Evolutionary conservation across 2,329 filamentous ascomycete genomes (phyloP).

Genomic region (Emericellopsis atlantica): DNA sequence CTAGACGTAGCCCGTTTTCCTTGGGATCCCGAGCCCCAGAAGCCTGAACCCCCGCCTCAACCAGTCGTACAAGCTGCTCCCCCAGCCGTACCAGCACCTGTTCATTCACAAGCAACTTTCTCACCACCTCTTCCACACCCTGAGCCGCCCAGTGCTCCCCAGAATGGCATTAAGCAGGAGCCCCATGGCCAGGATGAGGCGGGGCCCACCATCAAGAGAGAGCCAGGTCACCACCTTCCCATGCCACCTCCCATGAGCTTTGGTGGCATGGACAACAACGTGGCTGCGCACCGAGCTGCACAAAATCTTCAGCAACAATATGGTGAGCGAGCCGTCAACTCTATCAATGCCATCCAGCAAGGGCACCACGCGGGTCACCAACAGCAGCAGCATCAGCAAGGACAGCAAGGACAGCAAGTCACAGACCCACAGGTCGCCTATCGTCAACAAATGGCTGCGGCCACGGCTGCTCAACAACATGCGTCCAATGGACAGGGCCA

Average conservation of each 20-base stretch:
- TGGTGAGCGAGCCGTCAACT: slow-evolving; percentile 50
- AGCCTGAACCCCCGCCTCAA: slow-evolving; percentile 26
- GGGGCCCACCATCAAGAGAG: slow-evolving; percentile 28
- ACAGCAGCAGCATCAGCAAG: slow-evolving; percentile 7
- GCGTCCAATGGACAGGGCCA: slow-evolving; percentile 8
- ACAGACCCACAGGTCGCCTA: slow-evolving; percentile 13
- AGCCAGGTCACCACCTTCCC: slow-evolving; percentile 16
- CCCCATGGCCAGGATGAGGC: slow-evolving; percentile 33
- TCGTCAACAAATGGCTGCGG: slow-evolving; percentile 16
- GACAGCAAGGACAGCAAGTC: slow-evolving; percentile 9
- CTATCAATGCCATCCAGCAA: slow-evolving; percentile 40
- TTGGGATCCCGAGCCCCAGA: slow-evolving; percentile 81
- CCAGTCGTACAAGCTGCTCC: slow-evolving; percentile 11
- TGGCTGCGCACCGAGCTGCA: slow-evolving; percentile 41
- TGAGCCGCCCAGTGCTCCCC: slow-evolving; percentile 10
- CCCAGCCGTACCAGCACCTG: slow-evolving; percentile 8
- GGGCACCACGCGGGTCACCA: slow-evolving; percentile 12
- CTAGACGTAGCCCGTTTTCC: slow-evolving; percentile 81
- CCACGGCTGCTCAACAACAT: slow-evolving; percentile 18
- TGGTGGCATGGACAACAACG: slow-evolving; percentile 19
- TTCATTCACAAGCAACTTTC: slow-evolving; percentile 18
- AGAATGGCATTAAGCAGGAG: slow-evolving; percentile 30
- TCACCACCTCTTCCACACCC: slow-evolving; percentile 17
- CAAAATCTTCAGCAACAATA: slow-evolving; percentile 46
- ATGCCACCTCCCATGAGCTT: slow-evolving; percentile 19